Percentiles rank a stretch among this genome's conserved stretches.
Conservation (phyloP, 148 eudicot genomes). For the Chenopodium berlandieri region DNA sequence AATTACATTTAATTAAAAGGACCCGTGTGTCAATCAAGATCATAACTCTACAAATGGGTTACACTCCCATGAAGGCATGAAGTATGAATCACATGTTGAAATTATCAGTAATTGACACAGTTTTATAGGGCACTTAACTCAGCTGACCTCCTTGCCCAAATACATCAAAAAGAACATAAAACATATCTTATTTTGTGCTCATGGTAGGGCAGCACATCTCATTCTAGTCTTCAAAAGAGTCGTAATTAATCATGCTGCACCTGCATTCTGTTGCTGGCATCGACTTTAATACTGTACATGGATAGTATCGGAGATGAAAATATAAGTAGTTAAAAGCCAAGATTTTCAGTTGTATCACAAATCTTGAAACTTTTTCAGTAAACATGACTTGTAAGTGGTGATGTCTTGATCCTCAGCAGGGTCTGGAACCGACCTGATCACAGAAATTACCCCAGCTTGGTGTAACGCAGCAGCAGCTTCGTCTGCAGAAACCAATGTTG, state of each 20-base stretch:
- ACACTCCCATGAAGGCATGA: not conserved
- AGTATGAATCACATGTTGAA: not conserved
- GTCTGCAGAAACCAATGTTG: constrained; percentile 39
- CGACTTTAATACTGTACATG: not conserved
- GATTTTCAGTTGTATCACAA: constrained; percentile 34
- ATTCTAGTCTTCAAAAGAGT: not conserved
- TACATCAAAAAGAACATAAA: not conserved
- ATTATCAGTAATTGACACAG: too few relatives aligned
- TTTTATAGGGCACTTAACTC: not conserved
- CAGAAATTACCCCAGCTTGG: constrained; percentile 61
- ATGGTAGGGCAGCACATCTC: not conserved
- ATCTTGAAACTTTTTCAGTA: constrained; percentile 62
- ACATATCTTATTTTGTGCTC: not conserved
- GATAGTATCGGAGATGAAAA: not conserved
- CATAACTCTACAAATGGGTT: too few relatives aligned
- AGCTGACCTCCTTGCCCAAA: not conserved
- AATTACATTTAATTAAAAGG: not conserved
- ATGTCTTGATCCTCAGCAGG: constrained; percentile 54
- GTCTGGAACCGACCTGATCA: constrained; percentile 54
- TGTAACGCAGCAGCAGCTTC: constrained; percentile 58
- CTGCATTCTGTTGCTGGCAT: not conserved
- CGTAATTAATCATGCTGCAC: not conserved
- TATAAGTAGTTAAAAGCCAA: not conserved
- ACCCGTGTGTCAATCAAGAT: not conserved
- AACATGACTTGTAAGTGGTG: constrained; percentile 45